Base-by-base conservation (phyloP, 192 early-diverging fungal species). In the Coemansia sp. region DNA sequence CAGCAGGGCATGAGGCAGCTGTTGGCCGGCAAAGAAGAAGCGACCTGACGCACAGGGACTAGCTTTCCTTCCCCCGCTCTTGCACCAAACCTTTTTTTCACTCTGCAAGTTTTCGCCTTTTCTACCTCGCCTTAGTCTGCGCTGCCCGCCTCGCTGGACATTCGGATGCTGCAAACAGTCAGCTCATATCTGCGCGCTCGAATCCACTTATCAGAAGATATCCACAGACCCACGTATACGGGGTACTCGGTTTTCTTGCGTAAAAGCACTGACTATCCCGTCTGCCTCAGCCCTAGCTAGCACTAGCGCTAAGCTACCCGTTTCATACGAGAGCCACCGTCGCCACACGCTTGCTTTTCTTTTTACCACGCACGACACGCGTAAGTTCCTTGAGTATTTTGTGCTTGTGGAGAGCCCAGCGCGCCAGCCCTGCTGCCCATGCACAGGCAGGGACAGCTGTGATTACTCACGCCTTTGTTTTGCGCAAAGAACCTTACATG, bases 31-130 rank as follows among this genome's bases (percentile, higher is more conserved):
- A n/a, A 56, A 56, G 4, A 56, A 56, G 4, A 56, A 51, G 24
- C 14, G 48, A 26, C 48, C 48, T 26, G 48, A 51, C 48, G 48
- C 24, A 26, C 48, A 51, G 48, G 48, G 48, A 51, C 48, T 51
- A 23, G 23, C 21, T 23, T 40, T 38, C 18, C 14, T 37, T 35
- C 58, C 18, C 58, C 38, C 58, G 18, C 35, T 31, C 20, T 21
- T 58, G 28, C 38, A n/a, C 38, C 21, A 35, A 39, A 60, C 38
- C 35, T 60, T 60, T 40, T 20, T 26, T 38, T 23, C 14, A 21
- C 18, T 38, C 21, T 34, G 9, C 39, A 40, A 40, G 5, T 39
- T 38, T 60, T 60, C 16, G 38, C 34, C 11, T 14, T 37, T 39
- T 60, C 23, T 56, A 20, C 9, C 35, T 40, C 38, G 26, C 39